Conservation (phyloP, 768 basidiomycete genomes). For the Leccinum boreale region DNA sequence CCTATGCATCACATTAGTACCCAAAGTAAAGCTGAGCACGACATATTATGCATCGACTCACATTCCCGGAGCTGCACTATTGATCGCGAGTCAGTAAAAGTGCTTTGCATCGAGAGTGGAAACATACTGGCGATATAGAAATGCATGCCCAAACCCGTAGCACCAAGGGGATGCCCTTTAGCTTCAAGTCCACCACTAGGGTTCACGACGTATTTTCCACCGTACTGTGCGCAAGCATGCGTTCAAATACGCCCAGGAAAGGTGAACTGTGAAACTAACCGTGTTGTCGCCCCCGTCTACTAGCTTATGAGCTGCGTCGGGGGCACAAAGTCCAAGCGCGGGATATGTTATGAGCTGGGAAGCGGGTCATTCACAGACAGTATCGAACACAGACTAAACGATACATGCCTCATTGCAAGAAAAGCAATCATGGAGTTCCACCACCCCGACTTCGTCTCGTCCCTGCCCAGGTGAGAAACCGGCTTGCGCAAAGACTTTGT, state of each 20-base stretch:
- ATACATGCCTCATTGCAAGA: slow-evolving; percentile 67
- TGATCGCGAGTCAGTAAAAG: slow-evolving; percentile 1
- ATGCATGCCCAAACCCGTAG: slow-evolving; percentile 83
- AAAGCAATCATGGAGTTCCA: slow-evolving; percentile 88
- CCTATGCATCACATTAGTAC: slow-evolving; percentile 52
- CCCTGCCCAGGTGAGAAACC: slow-evolving; percentile 62
- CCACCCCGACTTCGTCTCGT: slow-evolving; percentile 73
- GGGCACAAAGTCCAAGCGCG: slow-evolving; percentile 68
- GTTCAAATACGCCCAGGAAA: background rate
- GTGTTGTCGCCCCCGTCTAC: slow-evolving; percentile 80
- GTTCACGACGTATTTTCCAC: slow-evolving; percentile 82
- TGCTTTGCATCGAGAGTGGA: background rate
- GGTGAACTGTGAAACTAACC: slow-evolving; percentile 35
- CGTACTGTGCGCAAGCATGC: slow-evolving; percentile 47
- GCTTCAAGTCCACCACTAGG: slow-evolving; percentile 84
- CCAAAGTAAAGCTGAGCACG: background rate
- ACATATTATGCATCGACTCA: slow-evolving; percentile 20
- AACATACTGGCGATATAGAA: slow-evolving; percentile 76
- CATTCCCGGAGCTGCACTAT: slow-evolving; percentile 75
- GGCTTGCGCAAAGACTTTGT: slow-evolving; percentile 67
- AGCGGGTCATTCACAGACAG: background rate
- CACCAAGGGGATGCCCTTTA: slow-evolving; percentile 86
- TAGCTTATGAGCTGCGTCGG: slow-evolving; percentile 67
- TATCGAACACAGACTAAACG: background rate
- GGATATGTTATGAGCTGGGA: slow-evolving; percentile 75